Conservation (phyloP, 83 land plant genomes). For the Picea abies region DNA sequence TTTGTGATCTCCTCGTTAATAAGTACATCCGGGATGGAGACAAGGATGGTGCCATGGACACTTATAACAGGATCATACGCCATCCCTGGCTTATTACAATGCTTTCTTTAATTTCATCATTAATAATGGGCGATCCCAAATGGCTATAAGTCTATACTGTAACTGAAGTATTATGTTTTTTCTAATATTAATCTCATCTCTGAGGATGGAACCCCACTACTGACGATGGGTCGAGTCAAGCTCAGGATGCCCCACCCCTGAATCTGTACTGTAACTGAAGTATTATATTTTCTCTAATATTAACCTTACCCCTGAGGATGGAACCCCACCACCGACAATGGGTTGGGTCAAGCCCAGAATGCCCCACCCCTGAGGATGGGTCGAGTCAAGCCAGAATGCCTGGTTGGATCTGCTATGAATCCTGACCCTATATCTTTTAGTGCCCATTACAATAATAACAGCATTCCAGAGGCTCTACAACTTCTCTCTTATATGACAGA, state of each 20-base stretch:
- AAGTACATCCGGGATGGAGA: constrained; percentile 30
- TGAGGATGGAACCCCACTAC: too few species aligned
- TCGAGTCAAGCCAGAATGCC: too few species aligned
- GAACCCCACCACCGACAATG: too few species aligned
- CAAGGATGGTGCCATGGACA: constrained; percentile 32
- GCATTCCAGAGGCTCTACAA: constrained; percentile 36
- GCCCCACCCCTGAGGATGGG: too few species aligned
- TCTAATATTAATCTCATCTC: too few species aligned
- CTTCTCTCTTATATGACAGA: constrained; percentile 36
- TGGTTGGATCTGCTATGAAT: constrained; percentile 30
- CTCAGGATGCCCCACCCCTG: too few species aligned
- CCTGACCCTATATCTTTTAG: constrained; percentile 25
- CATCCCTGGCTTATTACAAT: constrained; percentile 25
- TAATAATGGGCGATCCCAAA: constrained; percentile 15
- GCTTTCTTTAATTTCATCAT: constrained; percentile 36
- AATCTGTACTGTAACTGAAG: too few species aligned
- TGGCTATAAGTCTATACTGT: constrained; percentile 25
- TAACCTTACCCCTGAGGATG: too few species aligned
- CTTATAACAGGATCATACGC: constrained; percentile 24
- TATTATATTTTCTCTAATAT: too few species aligned
- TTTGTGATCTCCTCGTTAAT: constrained; percentile 30
- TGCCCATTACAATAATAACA: constrained; percentile 42
- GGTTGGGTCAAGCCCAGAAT: too few species aligned
- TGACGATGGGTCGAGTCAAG: background rate
- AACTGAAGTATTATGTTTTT: too few species aligned